Percentiles rank a stretch among this genome's conserved stretches.
Conservation (phyloP, 2,329 filamentous ascomycete species). For the Scleromitrula shiraiana region DNA sequence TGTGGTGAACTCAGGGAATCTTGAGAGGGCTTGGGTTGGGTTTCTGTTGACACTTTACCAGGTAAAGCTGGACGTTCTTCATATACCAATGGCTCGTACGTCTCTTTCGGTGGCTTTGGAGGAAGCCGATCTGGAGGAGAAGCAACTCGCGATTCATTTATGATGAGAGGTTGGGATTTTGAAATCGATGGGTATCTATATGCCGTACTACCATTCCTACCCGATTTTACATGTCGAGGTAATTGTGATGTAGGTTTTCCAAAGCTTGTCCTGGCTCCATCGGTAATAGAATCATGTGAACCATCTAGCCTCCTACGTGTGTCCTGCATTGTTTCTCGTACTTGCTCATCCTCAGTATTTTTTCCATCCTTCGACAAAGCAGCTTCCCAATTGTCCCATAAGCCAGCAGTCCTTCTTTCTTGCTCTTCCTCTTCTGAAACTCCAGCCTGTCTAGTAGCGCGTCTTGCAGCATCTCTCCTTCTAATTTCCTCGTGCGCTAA, state of each 20-base stretch:
- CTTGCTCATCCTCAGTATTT: constrained; percentile 33
- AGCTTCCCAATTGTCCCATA: constrained; percentile 46
- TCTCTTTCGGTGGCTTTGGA: constrained; percentile 26
- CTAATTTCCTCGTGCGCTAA: constrained; percentile 66
- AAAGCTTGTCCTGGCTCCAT: constrained; percentile 23
- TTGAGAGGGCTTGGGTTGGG: background rate
- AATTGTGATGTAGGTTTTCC: constrained; percentile 19
- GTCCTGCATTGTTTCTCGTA: constrained; percentile 44
- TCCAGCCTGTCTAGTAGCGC: constrained; percentile 48
- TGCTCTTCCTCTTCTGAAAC: constrained; percentile 50
- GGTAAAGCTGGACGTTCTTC: constrained; percentile 15
- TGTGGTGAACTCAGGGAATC: constrained; percentile 11
- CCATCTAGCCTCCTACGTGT: constrained; percentile 36
- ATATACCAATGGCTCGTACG: constrained; percentile 6
- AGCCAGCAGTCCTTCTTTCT: constrained; percentile 42
- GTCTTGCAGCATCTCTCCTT: constrained; percentile 55
- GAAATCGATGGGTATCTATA: constrained; percentile 53
- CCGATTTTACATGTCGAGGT: constrained; percentile 15
- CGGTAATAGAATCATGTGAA: constrained; percentile 20
- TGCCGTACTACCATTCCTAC: constrained; percentile 19
- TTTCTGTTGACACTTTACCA: constrained; percentile 17
- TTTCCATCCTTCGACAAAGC: constrained; percentile 31
- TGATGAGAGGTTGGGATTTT: constrained; percentile 42
- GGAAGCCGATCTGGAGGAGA: constrained; percentile 13
- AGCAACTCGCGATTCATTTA: constrained; percentile 19